These are phyloP conservation scores for Solanum pinnatisectum DNA, from an alignment of 257 asterid genomes.

Conservation along the genomic window DNA sequence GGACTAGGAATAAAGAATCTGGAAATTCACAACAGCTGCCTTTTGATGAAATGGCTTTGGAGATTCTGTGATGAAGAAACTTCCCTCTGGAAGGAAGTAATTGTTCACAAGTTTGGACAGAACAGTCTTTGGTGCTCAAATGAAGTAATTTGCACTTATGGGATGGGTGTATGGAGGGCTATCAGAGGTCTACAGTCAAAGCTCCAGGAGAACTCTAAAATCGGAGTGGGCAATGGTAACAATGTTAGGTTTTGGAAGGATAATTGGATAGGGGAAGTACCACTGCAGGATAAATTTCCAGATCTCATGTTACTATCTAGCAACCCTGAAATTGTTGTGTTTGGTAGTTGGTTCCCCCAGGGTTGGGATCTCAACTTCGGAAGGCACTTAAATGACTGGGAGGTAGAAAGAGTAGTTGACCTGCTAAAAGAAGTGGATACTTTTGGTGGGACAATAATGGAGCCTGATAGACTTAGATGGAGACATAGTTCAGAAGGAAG, in stretches of 20 bases:
- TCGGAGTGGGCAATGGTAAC: not conserved
- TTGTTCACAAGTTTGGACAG: not conserved
- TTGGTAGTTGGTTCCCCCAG: not conserved
- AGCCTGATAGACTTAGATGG: not conserved
- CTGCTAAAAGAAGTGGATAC: not conserved
- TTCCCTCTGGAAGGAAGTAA: not conserved
- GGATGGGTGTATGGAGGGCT: not conserved
- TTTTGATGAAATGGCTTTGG: not conserved
- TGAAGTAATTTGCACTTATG: not conserved
- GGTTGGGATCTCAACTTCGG: not conserved
- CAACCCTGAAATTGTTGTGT: not conserved
- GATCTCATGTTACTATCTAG: not conserved
- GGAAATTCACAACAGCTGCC: not conserved
- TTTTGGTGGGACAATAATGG: not conserved
- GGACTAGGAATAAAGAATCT: not conserved
- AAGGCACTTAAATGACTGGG: not conserved
- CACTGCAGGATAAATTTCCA: not conserved
- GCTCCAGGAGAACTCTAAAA: not conserved
- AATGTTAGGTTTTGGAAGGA: not conserved
- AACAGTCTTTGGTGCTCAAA: not conserved
- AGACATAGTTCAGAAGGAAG: not conserved
- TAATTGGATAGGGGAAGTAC: not conserved
- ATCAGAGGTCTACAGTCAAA: not conserved
- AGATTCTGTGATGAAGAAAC: not conserved
- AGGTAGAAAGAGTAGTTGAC: not conserved